Evolutionary conservation across 305 asterid genomes (phyloP).

Genomic region (Ilex paraguariensis): DNA sequence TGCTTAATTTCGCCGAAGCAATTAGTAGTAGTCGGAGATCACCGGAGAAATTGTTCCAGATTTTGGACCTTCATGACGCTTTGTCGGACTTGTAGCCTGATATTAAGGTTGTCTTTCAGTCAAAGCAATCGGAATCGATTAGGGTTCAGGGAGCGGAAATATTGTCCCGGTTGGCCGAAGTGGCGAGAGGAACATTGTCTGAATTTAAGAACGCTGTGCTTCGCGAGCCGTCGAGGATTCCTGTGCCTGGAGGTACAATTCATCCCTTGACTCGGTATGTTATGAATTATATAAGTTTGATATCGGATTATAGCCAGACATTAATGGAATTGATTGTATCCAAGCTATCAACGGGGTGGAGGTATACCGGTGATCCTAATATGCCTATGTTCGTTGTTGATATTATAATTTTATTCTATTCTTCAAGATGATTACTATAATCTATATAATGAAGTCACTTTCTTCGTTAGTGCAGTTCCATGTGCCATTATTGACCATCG

Average conservation of each 20-base stretch:
- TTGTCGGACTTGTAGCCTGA: too few relatives aligned
- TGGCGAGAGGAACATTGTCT: slow-evolving; percentile 58
- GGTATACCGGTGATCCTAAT: slow-evolving; percentile 53
- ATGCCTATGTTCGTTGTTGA: slow-evolving; percentile 18
- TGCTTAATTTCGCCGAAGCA: slow-evolving; percentile 40
- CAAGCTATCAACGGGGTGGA: slow-evolving; percentile 53
- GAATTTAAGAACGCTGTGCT: slow-evolving; percentile 72
- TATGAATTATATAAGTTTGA: slow-evolving; percentile 67
- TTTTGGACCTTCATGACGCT: too few relatives aligned
- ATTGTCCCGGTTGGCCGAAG: slow-evolving; percentile 62
- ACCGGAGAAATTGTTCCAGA: slow-evolving; percentile 24
- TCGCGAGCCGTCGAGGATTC: slow-evolving; percentile 54
- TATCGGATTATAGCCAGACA: slow-evolving; percentile 60
- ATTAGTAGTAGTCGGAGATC: slow-evolving; percentile 32
- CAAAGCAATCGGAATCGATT: slow-evolving; percentile 48
- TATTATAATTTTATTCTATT: too few relatives aligned
- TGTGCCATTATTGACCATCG: too few relatives aligned
- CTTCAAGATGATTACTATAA: too few relatives aligned
- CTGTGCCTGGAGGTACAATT: slow-evolving; percentile 70
- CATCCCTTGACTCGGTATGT: slow-evolving; percentile 78
- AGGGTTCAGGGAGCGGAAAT: slow-evolving; percentile 63
- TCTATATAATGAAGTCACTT: too few relatives aligned
- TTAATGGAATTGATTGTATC: slow-evolving; percentile 55
- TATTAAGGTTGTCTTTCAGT: slow-evolving; percentile 50
- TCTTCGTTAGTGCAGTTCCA: too few relatives aligned